These are phyloP conservation scores for Stachybotrys chlorohalonatus DNA, from an alignment of 2,329 filamentous ascomycete species.

Conservation along the genomic window DNA sequence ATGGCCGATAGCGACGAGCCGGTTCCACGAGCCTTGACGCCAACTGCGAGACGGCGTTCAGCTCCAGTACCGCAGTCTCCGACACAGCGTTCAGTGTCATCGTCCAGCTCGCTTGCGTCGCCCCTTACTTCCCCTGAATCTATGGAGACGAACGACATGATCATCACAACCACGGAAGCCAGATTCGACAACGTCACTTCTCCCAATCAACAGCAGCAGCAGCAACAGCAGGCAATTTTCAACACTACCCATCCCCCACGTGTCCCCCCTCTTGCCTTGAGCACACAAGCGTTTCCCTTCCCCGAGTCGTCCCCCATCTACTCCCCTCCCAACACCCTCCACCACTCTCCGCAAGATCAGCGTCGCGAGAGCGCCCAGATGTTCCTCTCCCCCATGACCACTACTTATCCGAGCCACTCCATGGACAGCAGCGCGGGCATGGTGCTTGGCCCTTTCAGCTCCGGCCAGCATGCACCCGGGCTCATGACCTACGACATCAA, in stretches of 20 bases:
- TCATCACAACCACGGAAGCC: not conserved
- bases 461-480: not conserved
- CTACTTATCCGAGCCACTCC: constrained; percentile 1
- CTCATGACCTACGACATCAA: constrained; percentile 6
- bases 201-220: not conserved
- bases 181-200: not conserved
- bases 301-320: not conserved
- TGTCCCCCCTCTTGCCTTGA: not conserved
- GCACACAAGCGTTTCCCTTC: not conserved
- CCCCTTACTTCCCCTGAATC: not conserved
- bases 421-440: not conserved
- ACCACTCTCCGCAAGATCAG: not conserved
- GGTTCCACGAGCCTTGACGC: constrained; percentile 11
- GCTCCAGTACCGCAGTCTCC: not conserved
- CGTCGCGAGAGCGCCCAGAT: not conserved
- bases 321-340: not conserved
- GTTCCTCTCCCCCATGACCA: not conserved
- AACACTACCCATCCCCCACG: not conserved
- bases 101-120: constrained; percentile 6
- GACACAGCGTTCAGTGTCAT: constrained; percentile 4
- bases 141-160: not conserved
- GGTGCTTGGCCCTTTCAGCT: not conserved
- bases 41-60: not conserved
- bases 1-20: constrained; percentile 39
- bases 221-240: not conserved